A percentile compares a stretch with the other conserved stretches of the same genome.
Evolutionary conservation across 306 rosid species (phyloP).

Genomic region (Macrotyloma uniflorum): DNA sequence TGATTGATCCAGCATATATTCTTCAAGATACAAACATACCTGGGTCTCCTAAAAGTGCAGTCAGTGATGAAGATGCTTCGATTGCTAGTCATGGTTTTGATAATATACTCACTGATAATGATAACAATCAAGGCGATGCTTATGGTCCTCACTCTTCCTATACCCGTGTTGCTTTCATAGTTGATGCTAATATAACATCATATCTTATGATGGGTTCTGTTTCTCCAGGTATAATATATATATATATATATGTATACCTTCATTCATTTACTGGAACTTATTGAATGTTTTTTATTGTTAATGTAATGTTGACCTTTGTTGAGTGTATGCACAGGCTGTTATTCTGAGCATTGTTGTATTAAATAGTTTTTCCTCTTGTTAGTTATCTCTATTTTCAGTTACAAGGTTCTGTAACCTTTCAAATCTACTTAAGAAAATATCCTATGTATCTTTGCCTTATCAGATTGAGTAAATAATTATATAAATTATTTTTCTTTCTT

Average conservation of each 20-base stretch:
- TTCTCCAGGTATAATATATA: constrained; percentile 81
- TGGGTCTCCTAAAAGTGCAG: constrained; percentile 71
- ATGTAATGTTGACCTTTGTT: background rate
- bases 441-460: background rate
- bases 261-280: constrained; percentile 19
- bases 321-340: background rate
- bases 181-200: constrained; percentile 97
- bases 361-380: background rate
- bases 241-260: constrained; percentile 25
- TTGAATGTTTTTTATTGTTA: background rate
- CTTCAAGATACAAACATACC: constrained; percentile 72
- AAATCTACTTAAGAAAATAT: background rate
- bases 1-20: constrained; percentile 84
- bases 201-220: constrained; percentile 99
- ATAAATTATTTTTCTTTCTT: background rate
- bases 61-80: constrained; percentile 72
- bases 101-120: constrained; percentile 64
- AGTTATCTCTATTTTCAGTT: background rate
- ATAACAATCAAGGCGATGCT: constrained; percentile 66
- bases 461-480: background rate
- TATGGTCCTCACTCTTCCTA: constrained; percentile 57
- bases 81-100: constrained; percentile 58
- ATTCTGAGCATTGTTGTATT: background rate
- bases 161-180: constrained; percentile 91
- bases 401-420: background rate